Conservation (phyloP, 2,329 filamentous ascomycete genomes). For the Ophiostoma perfectum region DNA sequence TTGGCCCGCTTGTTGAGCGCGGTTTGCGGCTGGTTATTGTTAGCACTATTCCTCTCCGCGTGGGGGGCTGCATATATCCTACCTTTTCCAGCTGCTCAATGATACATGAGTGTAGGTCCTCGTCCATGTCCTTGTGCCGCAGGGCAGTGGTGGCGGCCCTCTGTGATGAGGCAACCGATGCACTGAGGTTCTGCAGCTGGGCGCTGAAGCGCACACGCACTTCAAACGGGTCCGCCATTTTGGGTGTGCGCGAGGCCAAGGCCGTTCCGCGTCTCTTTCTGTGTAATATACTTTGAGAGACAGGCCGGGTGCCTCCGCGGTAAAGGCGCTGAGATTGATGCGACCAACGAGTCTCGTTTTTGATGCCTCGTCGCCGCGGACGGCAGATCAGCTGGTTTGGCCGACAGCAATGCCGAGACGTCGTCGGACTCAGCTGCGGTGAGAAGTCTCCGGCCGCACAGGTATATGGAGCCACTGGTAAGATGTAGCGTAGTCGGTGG, state of each 20-base stretch:
- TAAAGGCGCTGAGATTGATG: neutral
- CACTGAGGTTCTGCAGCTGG: constrained; percentile 84
- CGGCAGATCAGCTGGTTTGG: neutral
- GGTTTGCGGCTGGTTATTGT: constrained; percentile 47
- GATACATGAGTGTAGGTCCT: constrained; percentile 96
- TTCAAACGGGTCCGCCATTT: constrained; percentile 81
- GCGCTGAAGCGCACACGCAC: constrained; percentile 95
- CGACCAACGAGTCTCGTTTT: neutral
- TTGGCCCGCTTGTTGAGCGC: constrained; percentile 97
- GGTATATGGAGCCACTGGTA: neutral
- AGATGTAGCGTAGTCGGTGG: neutral
- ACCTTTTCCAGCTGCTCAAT: constrained; percentile 88
- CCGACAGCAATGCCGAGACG: constrained; percentile 5
- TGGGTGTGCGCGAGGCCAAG: neutral
- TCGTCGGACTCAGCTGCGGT: neutral
- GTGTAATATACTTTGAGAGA: neutral
- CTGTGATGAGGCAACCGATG: constrained; percentile 79
- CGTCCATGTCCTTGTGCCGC: constrained; percentile 89
- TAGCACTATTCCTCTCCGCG: constrained; percentile 18
- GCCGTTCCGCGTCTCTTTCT: neutral
- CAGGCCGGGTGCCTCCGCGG: too few relatives aligned
- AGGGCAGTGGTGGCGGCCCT: constrained; percentile 94
- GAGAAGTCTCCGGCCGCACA: neutral
- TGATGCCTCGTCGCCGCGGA: neutral
- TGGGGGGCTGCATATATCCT: constrained; percentile 27